Percentiles rank a stretch among this genome's conserved stretches.
These are phyloP conservation scores for Yarrowia galli DNA, from an alignment of 1,139 yeast species.

Conservation along the genomic window DNA sequence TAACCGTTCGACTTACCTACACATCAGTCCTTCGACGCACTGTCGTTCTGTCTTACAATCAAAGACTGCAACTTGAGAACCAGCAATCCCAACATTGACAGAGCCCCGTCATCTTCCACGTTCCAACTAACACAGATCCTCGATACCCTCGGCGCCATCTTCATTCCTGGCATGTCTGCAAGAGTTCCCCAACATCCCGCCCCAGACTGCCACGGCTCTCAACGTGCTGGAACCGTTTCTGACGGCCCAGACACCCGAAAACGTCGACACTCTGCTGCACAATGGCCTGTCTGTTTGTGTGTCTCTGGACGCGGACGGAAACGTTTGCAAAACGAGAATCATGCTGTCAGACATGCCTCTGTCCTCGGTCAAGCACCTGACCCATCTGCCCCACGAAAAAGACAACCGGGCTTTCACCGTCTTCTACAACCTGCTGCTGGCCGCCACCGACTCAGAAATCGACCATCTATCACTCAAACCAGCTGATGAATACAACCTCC, in stretches of 20 bases:
- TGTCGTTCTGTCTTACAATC: too few relatives aligned
- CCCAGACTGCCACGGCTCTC: constrained; percentile 51
- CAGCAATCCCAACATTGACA: too few relatives aligned
- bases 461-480: constrained; percentile 49
- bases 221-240: constrained; percentile 53
- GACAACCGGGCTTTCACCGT: constrained; percentile 52
- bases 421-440: constrained; percentile 51
- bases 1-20: too few relatives aligned
- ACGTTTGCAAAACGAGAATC: constrained; percentile 50
- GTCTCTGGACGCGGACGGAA: constrained; percentile 50
- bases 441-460: constrained; percentile 49
- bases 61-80: too few relatives aligned
- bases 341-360: constrained; percentile 49
- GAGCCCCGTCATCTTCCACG: too few relatives aligned
- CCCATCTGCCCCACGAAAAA: constrained; percentile 46
- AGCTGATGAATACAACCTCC: constrained; percentile 49
- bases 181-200: constrained; percentile 51
- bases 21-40: too few relatives aligned
- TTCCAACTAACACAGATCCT: constrained; percentile 37
- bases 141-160: constrained; percentile 46
- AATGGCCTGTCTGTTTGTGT: constrained; percentile 50
- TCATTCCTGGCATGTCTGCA: constrained; percentile 49
- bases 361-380: constrained; percentile 48
- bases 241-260: constrained; percentile 52
- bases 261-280: constrained; percentile 51